These are phyloP conservation scores for Wallacemonas sp. DNA, from an alignment of 208 protist species.

Conservation along the genomic window DNA sequence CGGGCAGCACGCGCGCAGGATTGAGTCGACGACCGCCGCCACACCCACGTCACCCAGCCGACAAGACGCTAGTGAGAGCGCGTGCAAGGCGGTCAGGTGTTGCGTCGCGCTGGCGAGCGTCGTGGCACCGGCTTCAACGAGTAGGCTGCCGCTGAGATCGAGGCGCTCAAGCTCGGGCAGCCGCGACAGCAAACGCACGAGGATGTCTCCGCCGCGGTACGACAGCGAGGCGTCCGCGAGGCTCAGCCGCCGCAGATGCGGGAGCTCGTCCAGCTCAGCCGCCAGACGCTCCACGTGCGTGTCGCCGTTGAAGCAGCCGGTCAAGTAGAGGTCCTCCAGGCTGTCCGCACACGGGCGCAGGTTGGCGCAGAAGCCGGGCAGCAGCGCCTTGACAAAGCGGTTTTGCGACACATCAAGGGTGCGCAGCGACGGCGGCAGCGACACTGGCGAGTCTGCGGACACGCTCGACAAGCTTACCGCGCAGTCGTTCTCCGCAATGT, in stretches of 20 bases:
- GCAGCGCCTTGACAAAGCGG: conserved; percentile 29
- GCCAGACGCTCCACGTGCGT: conserved; percentile 25
- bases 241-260: conserved; percentile 47
- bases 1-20: conserved; percentile 39
- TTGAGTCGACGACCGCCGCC: conserved; percentile 35
- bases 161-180: conserved; percentile 45
- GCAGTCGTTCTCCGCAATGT: conserved; percentile 48
- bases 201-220: conserved; percentile 38
- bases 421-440: conserved; percentile 39
- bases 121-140: conserved; percentile 57
- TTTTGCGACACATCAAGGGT: conserved; percentile 50
- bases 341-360: conserved; percentile 25
- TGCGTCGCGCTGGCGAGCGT: conserved; percentile 42
- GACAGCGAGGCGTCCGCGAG: conserved; percentile 47
- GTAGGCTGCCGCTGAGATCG: conserved; percentile 50
- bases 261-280: conserved; percentile 21
- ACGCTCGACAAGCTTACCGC: conserved; percentile 36
- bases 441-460: conserved; percentile 8
- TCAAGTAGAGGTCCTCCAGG: conserved; percentile 54
- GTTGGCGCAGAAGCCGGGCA: conserved; percentile 28
- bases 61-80: conserved; percentile 46
- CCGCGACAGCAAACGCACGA: conserved; percentile 41
- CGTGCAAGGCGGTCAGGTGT: conserved; percentile 32
- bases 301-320: conserved; percentile 41
- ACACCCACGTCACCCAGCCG: conserved; percentile 56